Evolutionary conservation across 257 asterid species (phyloP).

Genomic region (Voacanga thouarsii): DNA sequence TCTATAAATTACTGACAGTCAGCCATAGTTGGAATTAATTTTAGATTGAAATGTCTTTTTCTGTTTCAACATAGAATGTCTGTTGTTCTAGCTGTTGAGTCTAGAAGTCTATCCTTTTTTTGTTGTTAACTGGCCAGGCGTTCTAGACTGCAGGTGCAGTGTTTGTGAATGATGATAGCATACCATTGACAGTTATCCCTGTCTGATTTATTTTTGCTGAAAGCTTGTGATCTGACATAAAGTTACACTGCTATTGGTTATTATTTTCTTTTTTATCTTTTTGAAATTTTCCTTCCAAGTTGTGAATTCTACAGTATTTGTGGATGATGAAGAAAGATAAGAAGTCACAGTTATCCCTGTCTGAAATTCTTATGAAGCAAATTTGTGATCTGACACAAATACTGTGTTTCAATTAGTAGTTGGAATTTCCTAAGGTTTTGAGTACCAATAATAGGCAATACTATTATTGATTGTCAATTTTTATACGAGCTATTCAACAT

Average conservation of each 20-base stretch:
- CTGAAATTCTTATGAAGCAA: slow-evolving; percentile 50
- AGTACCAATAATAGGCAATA: not conserved
- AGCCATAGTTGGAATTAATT: too few species aligned
- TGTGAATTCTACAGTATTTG: slow-evolving; percentile 1
- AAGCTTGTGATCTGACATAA: slow-evolving; percentile 52
- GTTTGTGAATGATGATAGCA: slow-evolving; percentile 52
- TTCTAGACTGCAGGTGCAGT: not conserved
- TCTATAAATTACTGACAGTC: too few species aligned
- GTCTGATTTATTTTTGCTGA: slow-evolving; percentile 64
- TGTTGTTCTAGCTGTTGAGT: not conserved
- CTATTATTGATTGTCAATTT: not conserved
- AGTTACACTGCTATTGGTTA: not conserved
- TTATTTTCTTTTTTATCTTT: not conserved
- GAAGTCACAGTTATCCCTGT: slow-evolving; percentile 84
- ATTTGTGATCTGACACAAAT: slow-evolving; percentile 51
- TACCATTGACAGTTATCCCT: slow-evolving; percentile 75
- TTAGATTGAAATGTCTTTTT: too few species aligned
- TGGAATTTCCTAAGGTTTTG: not conserved
- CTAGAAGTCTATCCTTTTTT: not conserved
- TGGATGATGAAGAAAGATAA: slow-evolving; percentile 51
- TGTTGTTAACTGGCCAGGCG: too few species aligned
- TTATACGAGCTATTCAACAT: not conserved
- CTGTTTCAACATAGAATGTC: not conserved
- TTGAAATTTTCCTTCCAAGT: not conserved
- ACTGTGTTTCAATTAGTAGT: not conserved